A percentile compares a stretch with the other conserved stretches of the same genome.
phyloP scores from a whole-genome alignment of 2,329 filamentous ascomycete species.

The Ascochyta koolunga region DNA sequence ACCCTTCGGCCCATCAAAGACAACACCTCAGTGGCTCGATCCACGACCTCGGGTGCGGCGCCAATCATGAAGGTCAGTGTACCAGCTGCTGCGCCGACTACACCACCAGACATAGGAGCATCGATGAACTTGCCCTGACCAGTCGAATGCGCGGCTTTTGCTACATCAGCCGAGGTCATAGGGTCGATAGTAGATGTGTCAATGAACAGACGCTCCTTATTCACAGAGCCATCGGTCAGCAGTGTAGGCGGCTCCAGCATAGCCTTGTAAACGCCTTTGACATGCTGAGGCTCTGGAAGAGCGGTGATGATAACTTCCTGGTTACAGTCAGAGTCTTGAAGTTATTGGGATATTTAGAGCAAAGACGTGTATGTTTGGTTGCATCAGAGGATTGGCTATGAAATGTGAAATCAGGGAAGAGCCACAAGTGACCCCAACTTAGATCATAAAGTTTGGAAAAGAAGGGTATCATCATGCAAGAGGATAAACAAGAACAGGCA shows the following conservation, averaged over 20 bases:
- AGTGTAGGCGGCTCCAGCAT: slow-evolving; percentile 69
- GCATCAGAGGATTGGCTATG: slow-evolving; percentile 78
- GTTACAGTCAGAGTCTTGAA: slow-evolving; percentile 26
- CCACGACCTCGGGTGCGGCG: slow-evolving; percentile 64
- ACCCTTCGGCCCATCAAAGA: slow-evolving; percentile 85
- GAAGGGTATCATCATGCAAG: slow-evolving; percentile 57
- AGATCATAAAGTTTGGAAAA: slow-evolving; percentile 68
- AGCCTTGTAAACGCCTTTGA: slow-evolving; percentile 78
- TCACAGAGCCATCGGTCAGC: slow-evolving; percentile 53
- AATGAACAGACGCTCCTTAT: slow-evolving; percentile 78
- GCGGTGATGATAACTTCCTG: slow-evolving; percentile 88
- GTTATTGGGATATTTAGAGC: slow-evolving; percentile 1
- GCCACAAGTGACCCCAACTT: slow-evolving; percentile 69
- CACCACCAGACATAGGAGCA: slow-evolving; percentile 95
- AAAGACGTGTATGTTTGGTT: slow-evolving; percentile 13
- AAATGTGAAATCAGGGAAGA: slow-evolving; percentile 67
- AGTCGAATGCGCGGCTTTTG: slow-evolving; percentile 69
- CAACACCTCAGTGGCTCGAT: slow-evolving; percentile 71
- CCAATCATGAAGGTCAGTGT: slow-evolving; percentile 97
- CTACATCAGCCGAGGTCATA: slow-evolving; percentile 78
- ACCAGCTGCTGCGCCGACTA: slow-evolving; percentile 85
- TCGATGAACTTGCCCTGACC: slow-evolving; percentile 82
- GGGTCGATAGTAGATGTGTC: slow-evolving; percentile 98
- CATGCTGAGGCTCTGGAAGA: slow-evolving; percentile 86
- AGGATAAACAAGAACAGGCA: slow-evolving; percentile 4